Conservation (phyloP, 2,329 filamentous ascomycete genomes). For the Grosmannia serpens region DNA sequence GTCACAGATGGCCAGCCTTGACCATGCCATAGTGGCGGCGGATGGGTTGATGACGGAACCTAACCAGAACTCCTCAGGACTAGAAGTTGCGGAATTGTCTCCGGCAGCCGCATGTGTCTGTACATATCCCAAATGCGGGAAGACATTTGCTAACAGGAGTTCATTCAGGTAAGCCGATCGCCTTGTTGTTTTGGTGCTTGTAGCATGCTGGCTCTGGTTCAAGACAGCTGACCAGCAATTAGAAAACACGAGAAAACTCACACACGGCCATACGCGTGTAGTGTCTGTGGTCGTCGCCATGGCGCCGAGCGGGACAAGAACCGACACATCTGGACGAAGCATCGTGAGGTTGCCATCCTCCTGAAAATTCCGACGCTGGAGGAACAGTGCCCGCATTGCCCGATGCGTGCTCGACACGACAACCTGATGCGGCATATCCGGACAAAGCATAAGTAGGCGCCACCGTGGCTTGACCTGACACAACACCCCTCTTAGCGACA, state of each 20-base stretch:
- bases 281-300: not conserved
- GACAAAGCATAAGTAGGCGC: not conserved
- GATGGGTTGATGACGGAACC: too few relatives aligned
- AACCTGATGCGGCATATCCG: not conserved
- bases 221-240: not conserved
- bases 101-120: not conserved
- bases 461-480: not conserved
- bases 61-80: too few relatives aligned
- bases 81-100: not conserved
- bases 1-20: not conserved
- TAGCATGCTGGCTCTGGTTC: not conserved
- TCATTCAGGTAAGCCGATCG: not conserved
- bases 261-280: not conserved
- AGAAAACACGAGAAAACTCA: not conserved
- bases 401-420: not conserved
- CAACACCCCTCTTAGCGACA: not conserved
- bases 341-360: not conserved
- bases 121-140: not conserved
- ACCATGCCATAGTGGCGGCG: not conserved
- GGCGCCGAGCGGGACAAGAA: not conserved
- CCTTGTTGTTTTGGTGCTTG: not conserved
- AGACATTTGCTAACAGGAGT: not conserved
- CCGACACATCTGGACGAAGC: not conserved
- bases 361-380: not conserved
- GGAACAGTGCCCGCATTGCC: not conserved